These are phyloP conservation scores for Xylaria polymorpha DNA, from an alignment of 2,329 filamentous ascomycete species.

Conservation along the genomic window DNA sequence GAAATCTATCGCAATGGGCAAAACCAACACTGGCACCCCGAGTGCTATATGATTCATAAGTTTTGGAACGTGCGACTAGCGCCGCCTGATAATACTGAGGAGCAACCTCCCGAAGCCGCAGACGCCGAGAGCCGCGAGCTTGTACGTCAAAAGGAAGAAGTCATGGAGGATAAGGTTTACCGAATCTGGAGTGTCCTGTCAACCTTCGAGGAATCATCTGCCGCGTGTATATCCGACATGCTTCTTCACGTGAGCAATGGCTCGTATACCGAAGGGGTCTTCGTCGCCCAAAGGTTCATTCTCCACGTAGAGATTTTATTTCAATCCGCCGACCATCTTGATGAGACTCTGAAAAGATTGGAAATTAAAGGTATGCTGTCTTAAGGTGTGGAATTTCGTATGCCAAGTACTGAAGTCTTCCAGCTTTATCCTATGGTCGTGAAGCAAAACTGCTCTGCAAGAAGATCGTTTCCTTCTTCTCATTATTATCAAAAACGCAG, in stretches of 20 bases:
- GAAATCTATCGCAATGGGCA: constrained; percentile 98
- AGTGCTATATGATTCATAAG: constrained; percentile 99
- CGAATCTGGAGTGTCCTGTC: constrained; percentile 98
- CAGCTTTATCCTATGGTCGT: constrained; percentile 88
- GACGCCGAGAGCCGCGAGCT: constrained; percentile 74
- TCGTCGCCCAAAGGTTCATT: constrained; percentile 96
- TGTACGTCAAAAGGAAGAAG: constrained; percentile 88
- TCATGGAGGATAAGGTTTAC: constrained; percentile 97
- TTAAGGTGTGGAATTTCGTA: constrained; percentile 3
- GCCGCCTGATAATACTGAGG: constrained; percentile 65
- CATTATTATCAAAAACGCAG: constrained; percentile 91
- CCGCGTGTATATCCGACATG: constrained; percentile 99
- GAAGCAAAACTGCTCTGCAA: constrained; percentile 99
- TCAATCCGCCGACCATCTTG: constrained; percentile 85
- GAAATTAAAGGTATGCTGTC: constrained; percentile 77
- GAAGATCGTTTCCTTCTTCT: constrained; percentile 98
- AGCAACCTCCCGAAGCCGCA: constrained; percentile 57
- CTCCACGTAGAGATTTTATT: constrained; percentile 95
- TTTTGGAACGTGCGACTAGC: constrained; percentile 97
- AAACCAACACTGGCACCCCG: constrained; percentile 99
- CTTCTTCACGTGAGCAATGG: constrained; percentile 98
- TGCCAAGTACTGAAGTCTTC: constrained; percentile 41
- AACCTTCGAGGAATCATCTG: constrained; percentile 96
- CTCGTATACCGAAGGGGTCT: constrained; percentile 92
- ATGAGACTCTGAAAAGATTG: constrained; percentile 74